Conservation (phyloP, 805 yeast genomes). For the Candida montana region DNA sequence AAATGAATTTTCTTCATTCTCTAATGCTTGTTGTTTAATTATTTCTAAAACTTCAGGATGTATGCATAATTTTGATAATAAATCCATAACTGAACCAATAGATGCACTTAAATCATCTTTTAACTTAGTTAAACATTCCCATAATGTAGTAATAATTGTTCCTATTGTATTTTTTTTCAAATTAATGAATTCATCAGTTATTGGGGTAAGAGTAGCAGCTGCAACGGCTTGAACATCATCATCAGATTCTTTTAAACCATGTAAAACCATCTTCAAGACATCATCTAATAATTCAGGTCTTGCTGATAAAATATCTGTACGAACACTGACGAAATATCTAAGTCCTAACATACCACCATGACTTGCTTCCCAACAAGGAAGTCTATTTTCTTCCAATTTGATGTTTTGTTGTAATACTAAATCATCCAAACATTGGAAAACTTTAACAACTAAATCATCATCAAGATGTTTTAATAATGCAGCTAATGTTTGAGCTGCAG, state of each 20-base stretch:
- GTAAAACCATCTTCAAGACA: conserved; percentile 79
- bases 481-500: conserved; percentile 91
- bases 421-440: conserved; percentile 60
- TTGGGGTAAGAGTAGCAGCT: conserved; percentile 88
- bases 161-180: conserved; percentile 45
- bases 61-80: conserved; percentile 80
- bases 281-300: conserved; percentile 54
- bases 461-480: conserved; percentile 74
- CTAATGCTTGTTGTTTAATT: conserved; percentile 56
- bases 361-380: conserved; percentile 90
- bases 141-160: conserved; percentile 60
- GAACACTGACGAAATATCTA: conserved; percentile 84
- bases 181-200: conserved; percentile 79
- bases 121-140: conserved; percentile 81
- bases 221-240: conserved; percentile 98
- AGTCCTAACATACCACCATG: conserved; percentile 97
- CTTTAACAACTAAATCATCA: conserved; percentile 47
- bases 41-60: conserved; percentile 71
- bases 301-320: conserved; percentile 67
- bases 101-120: conserved; percentile 93
- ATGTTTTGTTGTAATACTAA: conserved; percentile 60
- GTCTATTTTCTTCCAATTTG: conserved; percentile 25
- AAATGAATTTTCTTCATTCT: conserved; percentile 53
- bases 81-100: conserved; percentile 93
- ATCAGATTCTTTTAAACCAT: conserved; percentile 73